A percentile compares a stretch with the other conserved stretches of the same genome.
phyloP scores from a whole-genome alignment of 495 filamentous ascomycete genomes.

The Penicillium canescens region DNA sequence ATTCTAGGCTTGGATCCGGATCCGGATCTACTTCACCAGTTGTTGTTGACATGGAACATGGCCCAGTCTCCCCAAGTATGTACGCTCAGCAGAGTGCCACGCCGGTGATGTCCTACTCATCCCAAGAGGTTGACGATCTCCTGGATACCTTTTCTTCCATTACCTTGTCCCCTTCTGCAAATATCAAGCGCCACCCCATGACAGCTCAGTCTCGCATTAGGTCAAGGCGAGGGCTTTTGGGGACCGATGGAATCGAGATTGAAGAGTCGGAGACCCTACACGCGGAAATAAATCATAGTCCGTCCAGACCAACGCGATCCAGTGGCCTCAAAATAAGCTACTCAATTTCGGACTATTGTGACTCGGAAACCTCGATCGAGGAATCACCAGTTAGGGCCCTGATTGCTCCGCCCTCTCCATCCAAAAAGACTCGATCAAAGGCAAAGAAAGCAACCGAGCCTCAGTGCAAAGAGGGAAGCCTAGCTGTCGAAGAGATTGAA shows the following conservation, averaged over 20 bases:
- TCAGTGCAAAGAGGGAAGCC: not conserved
- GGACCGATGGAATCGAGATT: constrained; percentile 10
- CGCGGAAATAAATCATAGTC: constrained; percentile 6
- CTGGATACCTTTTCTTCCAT: constrained; percentile 29
- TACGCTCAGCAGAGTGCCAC: constrained; percentile 12
- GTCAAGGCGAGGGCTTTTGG: constrained; percentile 12
- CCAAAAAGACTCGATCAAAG: constrained; percentile 4
- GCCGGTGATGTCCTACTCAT: not conserved
- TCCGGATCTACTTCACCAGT: constrained; percentile 6
- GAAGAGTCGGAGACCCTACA: constrained; percentile 11
- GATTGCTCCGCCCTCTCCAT: not conserved
- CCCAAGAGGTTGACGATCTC: constrained; percentile 29
- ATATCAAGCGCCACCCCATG: constrained; percentile 28
- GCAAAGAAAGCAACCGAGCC: constrained; percentile 4
- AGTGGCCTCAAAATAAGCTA: constrained; percentile 22
- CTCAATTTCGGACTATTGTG: constrained; percentile 7
- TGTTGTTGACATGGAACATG: constrained; percentile 9
- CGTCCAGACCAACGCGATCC: not conserved
- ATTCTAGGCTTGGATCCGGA: not conserved
- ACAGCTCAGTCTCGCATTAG: constrained; percentile 7
- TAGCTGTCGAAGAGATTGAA: constrained; percentile 19
- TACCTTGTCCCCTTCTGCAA: constrained; percentile 19
- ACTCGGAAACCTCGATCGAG: not conserved
- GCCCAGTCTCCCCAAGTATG: constrained; percentile 20
- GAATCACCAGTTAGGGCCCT: not conserved